Percentiles rank a stretch among this genome's conserved stretches.
phyloP scores from a whole-genome alignment of 495 filamentous ascomycete genomes.

The Venustampulla echinocandica region DNA sequence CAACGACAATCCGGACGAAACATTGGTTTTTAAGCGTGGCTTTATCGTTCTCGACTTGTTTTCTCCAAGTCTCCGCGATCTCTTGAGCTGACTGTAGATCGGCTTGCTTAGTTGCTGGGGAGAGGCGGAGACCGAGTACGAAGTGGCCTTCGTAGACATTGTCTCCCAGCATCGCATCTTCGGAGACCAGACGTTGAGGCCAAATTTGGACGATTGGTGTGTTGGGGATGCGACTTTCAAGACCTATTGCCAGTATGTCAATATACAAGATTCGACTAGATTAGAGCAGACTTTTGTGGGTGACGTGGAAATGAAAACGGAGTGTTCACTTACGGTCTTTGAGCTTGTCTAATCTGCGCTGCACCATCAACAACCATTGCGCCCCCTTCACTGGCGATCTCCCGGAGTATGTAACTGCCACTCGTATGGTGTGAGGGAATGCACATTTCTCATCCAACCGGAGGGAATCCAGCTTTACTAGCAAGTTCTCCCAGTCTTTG shows the following conservation, averaged over 20 bases:
- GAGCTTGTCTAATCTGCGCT: constrained; percentile 5
- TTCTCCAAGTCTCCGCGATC: constrained; percentile 4
- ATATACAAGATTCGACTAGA: background rate
- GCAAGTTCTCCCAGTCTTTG: background rate
- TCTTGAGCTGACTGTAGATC: background rate
- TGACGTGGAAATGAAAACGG: no score
- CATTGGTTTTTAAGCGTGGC: constrained; percentile 1
- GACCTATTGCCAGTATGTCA: background rate
- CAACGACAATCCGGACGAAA: constrained; percentile 3
- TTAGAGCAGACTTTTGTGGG: no score
- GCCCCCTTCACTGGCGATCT: constrained; percentile 3
- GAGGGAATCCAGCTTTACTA: background rate
- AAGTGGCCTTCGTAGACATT: constrained; percentile 12
- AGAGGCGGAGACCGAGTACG: constrained; percentile 2
- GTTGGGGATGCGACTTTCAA: background rate
- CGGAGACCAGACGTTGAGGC: constrained; percentile 7
- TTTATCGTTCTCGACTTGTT: background rate
- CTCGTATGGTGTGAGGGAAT: background rate
- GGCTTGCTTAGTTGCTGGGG: background rate
- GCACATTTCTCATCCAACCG: background rate
- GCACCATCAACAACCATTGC: constrained; percentile 13
- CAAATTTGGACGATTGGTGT: background rate
- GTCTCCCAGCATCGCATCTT: background rate
- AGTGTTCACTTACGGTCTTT: constrained; percentile 10
- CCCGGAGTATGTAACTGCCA: constrained; percentile 8